A percentile compares a stretch with the other conserved stretches of the same genome.
Conservation (phyloP, 805 yeast genomes). For the Monosporozyma solicola region DNA sequence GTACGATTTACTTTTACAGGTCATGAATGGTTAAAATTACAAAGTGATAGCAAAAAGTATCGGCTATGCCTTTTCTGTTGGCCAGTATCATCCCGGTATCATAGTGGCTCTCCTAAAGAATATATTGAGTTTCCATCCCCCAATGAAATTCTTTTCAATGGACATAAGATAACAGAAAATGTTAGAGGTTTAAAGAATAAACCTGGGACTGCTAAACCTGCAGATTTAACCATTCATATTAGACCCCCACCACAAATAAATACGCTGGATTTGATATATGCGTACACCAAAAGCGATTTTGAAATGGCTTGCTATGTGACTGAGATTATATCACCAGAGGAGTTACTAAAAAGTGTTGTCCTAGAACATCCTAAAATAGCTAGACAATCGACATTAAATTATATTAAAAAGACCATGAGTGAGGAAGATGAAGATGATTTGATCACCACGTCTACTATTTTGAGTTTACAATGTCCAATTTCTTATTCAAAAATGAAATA, state of each 20-base stretch:
- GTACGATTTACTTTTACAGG: conserved; percentile 36
- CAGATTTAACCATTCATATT: conserved; percentile 51
- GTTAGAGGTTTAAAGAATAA: conserved; percentile 67
- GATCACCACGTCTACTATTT: conserved; percentile 52
- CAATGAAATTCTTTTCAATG: conserved; percentile 56
- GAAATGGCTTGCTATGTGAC: conserved; percentile 50
- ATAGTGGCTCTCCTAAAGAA: conserved; percentile 40
- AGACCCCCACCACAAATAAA: conserved; percentile 28
- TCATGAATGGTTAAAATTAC: conserved; percentile 35
- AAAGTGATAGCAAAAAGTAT: conserved; percentile 18
- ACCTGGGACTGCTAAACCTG: conserved; percentile 73
- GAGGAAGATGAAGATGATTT: conserved; percentile 63
- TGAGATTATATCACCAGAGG: conserved; percentile 34
- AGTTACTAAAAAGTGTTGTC: conserved; percentile 32
- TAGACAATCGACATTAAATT: conserved; percentile 39
- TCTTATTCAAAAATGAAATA: conserved; percentile 57
- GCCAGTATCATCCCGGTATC: conserved; percentile 21
- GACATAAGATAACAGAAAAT: conserved; percentile 38
- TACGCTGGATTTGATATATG: conserved; percentile 44
- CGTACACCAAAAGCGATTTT: conserved; percentile 41
- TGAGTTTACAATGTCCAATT: conserved; percentile 72
- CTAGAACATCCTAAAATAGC: conserved; percentile 43
- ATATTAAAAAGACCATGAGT: conserved; percentile 33
- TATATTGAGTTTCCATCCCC: conserved; percentile 71
- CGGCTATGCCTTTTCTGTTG: conserved; percentile 51